phyloP scores from a whole-genome alignment of 2,329 filamentous ascomycete genomes.

The Talaromyces sp. region DNA sequence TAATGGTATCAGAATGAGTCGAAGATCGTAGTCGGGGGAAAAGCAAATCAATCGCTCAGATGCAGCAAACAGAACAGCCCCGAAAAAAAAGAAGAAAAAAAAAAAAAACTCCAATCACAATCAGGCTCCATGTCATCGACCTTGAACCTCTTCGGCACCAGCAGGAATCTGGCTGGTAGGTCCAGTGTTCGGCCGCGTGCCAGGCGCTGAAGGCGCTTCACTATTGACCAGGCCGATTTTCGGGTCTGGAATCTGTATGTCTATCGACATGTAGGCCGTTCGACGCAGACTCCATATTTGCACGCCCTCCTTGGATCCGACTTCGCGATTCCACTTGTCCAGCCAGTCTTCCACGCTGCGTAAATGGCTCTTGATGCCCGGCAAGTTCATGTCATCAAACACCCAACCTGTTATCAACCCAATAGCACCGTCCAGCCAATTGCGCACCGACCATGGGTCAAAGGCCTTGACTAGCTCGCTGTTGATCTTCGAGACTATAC shows the following conservation, averaged over 20 bases:
- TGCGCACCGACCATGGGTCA: constrained; percentile 69
- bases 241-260: constrained; percentile 48
- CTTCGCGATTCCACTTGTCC: constrained; percentile 75
- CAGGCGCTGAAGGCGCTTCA: constrained; percentile 29
- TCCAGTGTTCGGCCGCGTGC: constrained; percentile 32
- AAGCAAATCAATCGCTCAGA: neutral
- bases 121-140: constrained; percentile 3
- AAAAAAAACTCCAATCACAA: constrained; percentile 1
- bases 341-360: constrained; percentile 72
- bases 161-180: constrained; percentile 10
- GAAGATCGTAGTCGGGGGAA: neutral
- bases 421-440: constrained; percentile 72
- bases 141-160: neutral
- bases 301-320: constrained; percentile 57
- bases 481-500: constrained; percentile 77
- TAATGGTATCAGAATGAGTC: neutral
- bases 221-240: constrained; percentile 42
- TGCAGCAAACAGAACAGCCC: neutral
- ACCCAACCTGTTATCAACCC: constrained; percentile 86
- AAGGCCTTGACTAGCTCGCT: constrained; percentile 70
- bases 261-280: constrained; percentile 75
- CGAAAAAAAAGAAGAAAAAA: neutral
- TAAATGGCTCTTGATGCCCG: constrained; percentile 67
- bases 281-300: constrained; percentile 72
- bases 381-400: constrained; percentile 84